Conservation (phyloP, 2,329 filamentous ascomycete genomes). For the Pseudogymnoascus sp. region DNA sequence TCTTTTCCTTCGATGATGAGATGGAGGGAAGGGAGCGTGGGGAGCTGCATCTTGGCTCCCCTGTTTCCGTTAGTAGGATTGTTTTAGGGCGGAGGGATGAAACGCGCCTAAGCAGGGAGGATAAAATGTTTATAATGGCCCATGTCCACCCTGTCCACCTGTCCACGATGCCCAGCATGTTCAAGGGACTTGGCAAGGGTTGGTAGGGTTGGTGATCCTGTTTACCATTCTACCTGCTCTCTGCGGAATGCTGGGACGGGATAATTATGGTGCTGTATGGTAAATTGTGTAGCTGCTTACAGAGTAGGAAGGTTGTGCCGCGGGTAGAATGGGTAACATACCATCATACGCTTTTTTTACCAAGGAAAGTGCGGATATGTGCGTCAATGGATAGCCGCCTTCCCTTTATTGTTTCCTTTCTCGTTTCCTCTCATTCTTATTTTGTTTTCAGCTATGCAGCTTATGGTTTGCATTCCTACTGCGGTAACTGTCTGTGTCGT, state of each 20-base stretch:
- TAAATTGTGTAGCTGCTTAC: neutral
- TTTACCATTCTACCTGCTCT: too few relatives aligned
- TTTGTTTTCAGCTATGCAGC: neutral
- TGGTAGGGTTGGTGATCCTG: neutral
- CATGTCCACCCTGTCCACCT: neutral
- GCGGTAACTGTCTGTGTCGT: neutral
- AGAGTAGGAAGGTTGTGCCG: neutral
- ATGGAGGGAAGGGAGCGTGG: neutral
- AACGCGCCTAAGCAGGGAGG: neutral
- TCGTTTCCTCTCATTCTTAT: neutral
- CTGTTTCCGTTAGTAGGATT: neutral
- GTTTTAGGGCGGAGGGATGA: neutral
- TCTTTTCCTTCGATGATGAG: neutral
- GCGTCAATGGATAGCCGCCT: neutral
- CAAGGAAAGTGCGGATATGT: neutral
- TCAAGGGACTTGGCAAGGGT: too few relatives aligned
- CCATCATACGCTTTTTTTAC: neutral
- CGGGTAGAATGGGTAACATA: neutral
- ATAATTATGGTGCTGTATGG: too few relatives aligned
- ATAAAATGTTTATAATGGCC: constrained; percentile 5
- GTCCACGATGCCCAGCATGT: neutral
- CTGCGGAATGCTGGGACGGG: too few relatives aligned
- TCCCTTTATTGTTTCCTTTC: neutral
- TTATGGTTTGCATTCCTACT: neutral
- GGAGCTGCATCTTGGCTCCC: neutral